Conservation (phyloP, 2,329 filamentous ascomycete species). For the Xylariaceae sp. region DNA sequence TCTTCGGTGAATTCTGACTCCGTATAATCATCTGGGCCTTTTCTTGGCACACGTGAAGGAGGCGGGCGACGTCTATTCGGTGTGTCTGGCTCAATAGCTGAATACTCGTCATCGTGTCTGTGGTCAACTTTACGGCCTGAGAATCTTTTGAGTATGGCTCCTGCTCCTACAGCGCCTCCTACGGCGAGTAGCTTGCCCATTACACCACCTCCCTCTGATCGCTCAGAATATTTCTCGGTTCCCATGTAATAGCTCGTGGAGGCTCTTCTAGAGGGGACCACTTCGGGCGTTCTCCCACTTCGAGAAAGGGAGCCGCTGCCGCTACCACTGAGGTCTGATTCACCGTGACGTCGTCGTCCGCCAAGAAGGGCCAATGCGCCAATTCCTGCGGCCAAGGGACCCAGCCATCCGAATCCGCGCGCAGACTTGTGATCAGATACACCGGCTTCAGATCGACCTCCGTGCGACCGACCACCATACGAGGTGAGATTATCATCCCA, state of each 20-base stretch:
- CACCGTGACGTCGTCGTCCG: conserved; percentile 39
- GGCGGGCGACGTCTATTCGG: conserved; percentile 42
- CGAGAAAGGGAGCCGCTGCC: conserved; percentile 33
- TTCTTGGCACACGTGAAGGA: conserved; percentile 31
- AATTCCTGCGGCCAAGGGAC: conserved; percentile 47
- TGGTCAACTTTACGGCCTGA: conserved; percentile 47
- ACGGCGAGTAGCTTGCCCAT: conserved; percentile 55
- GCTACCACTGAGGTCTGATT: conserved; percentile 37
- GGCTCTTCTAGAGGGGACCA: conserved; percentile 45
- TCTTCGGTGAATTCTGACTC: conserved; percentile 46
- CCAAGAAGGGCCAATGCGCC: conserved; percentile 44
- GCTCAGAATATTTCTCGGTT: conserved; percentile 61
- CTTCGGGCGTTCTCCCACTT: conserved; percentile 40
- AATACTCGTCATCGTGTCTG: conserved; percentile 53
- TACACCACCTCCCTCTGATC: conserved; percentile 43
- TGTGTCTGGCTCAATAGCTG: conserved; percentile 57
- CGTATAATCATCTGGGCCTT: conserved; percentile 31
- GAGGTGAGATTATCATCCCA: conserved; percentile 40
- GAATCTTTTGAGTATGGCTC: conserved; percentile 54
- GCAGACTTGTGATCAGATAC: conserved; percentile 31
- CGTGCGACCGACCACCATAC: conserved; percentile 31
- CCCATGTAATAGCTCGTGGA: conserved; percentile 56
- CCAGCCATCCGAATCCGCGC: conserved; percentile 47
- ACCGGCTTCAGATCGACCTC: conserved; percentile 49
- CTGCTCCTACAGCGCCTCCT: conserved; percentile 58